These are phyloP conservation scores for Podaxis sp. DNA, from an alignment of 768 basidiomycete species.

Conservation along the genomic window DNA sequence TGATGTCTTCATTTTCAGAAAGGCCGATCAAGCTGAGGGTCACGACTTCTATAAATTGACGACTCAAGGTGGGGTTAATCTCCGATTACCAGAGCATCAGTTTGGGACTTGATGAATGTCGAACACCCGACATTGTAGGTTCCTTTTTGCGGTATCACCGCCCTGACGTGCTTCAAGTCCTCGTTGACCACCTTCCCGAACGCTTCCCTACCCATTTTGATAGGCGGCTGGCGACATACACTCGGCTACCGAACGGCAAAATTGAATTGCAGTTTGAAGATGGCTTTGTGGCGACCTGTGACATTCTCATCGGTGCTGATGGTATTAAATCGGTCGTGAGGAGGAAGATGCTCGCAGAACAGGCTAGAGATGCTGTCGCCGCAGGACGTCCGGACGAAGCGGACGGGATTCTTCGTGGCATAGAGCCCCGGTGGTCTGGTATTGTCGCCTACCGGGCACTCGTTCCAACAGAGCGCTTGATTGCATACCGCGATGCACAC, in stretches of 20 bases:
- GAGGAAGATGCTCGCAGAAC: constrained; percentile 18
- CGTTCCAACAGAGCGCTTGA: constrained; percentile 22
- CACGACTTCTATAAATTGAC: constrained; percentile 17
- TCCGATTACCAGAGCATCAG: not conserved
- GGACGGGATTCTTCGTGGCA: constrained; percentile 12
- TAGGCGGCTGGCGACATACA: constrained; percentile 40
- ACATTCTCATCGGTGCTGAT: constrained; percentile 42
- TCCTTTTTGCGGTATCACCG: constrained; percentile 36
- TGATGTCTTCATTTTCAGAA: constrained; percentile 22
- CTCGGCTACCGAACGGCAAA: constrained; percentile 19
- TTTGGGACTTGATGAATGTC: not conserved
- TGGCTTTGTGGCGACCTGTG: constrained; percentile 40
- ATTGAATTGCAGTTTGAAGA: constrained; percentile 38
- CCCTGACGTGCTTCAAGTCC: constrained; percentile 43
- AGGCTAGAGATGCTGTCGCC: constrained; percentile 11
- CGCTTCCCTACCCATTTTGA: constrained; percentile 31
- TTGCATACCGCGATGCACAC: constrained; percentile 20
- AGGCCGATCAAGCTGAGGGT: constrained; percentile 19
- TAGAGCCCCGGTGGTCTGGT: constrained; percentile 36
- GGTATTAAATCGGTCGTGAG: constrained; percentile 33
- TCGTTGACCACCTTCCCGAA: constrained; percentile 39
- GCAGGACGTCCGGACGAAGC: constrained; percentile 13
- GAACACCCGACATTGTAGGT: constrained; percentile 12
- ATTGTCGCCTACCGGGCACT: constrained; percentile 30
- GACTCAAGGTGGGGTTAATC: constrained; percentile 15